These are phyloP conservation scores for Dispira simplex DNA, from an alignment of 192 early-diverging fungal species.

Conservation along the genomic window DNA sequence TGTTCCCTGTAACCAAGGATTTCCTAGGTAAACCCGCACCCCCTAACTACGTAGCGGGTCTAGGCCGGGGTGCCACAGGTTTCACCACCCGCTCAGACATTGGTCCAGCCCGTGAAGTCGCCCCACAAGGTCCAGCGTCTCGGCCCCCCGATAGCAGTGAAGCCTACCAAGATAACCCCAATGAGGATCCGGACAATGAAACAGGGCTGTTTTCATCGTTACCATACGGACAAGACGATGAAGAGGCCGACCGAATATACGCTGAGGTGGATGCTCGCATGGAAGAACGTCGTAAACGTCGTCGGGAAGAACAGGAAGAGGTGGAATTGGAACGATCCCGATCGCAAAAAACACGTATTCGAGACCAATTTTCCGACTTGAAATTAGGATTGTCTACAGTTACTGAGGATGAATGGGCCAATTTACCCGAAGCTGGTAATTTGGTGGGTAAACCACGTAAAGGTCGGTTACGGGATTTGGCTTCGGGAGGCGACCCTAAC, in stretches of 20 bases:
- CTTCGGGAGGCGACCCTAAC: slow-evolving; percentile 13
- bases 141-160: slow-evolving; percentile 14
- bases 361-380: slow-evolving; percentile 78
- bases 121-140: slow-evolving; percentile 32
- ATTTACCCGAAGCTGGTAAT: slow-evolving; percentile 64
- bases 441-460: slow-evolving; percentile 63
- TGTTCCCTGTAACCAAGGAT: slow-evolving; percentile 61
- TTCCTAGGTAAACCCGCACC: slow-evolving; percentile 88
- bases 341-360: slow-evolving; percentile 63
- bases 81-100: slow-evolving; percentile 98
- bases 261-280: slow-evolving; percentile 77
- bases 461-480: slow-evolving; percentile 21
- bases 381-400: slow-evolving; percentile 69
- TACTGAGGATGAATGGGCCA: slow-evolving; percentile 77
- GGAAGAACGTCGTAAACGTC: slow-evolving; percentile 64
- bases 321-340: slow-evolving; percentile 48
- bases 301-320: slow-evolving; percentile 59
- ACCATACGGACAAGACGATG: slow-evolving; percentile 92
- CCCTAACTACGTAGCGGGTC: slow-evolving; percentile 91
- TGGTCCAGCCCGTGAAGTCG: slow-evolving; percentile 80
- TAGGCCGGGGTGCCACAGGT: slow-evolving; percentile 92
- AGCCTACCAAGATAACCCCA: slow-evolving; percentile 16
- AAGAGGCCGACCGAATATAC: slow-evolving; percentile 92
- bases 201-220: slow-evolving; percentile 71
- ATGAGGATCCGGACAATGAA: slow-evolving; percentile 89